Percentiles rank a stretch among this genome's conserved stretches.
phyloP scores from a whole-genome alignment of 495 filamentous ascomycete genomes.

The Podospora pseudoanserina region DNA sequence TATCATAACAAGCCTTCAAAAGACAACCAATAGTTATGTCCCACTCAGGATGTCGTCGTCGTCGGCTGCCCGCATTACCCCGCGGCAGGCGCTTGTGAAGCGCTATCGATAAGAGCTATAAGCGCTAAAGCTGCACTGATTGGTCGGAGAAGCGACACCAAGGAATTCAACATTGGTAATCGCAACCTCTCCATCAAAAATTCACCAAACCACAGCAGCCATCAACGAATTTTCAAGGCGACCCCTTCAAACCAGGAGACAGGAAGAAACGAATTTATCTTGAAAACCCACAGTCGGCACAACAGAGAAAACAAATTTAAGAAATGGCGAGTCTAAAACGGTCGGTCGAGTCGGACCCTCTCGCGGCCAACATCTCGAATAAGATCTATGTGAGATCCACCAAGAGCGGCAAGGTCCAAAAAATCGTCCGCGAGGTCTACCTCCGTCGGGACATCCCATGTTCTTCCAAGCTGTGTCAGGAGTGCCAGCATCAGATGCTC shows the following conservation, averaged over 20 bases:
- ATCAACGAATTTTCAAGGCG: background rate
- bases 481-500: conserved; percentile 66
- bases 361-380: conserved; percentile 75
- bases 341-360: conserved; percentile 62
- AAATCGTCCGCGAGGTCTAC: conserved; percentile 96
- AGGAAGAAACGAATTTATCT: background rate
- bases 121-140: conserved; percentile 24
- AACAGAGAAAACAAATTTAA: conserved; percentile 1
- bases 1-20: background rate
- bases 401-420: conserved; percentile 93
- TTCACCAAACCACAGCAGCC: background rate
- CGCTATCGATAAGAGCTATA: conserved; percentile 18
- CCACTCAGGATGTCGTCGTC: background rate
- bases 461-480: conserved; percentile 81
- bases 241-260: background rate
- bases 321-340: conserved; percentile 86
- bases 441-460: conserved; percentile 95
- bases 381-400: conserved; percentile 92
- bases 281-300: background rate
- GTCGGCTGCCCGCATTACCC: background rate
- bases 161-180: conserved; percentile 3
- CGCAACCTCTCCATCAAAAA: conserved; percentile 21
- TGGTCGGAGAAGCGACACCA: conserved; percentile 17
- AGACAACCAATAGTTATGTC: background rate
- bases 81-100: background rate